A percentile compares a stretch with the other conserved stretches of the same genome.
These are phyloP conservation scores for Kodamaea neixiangensis DNA, from an alignment of 805 yeast species.

Conservation along the genomic window DNA sequence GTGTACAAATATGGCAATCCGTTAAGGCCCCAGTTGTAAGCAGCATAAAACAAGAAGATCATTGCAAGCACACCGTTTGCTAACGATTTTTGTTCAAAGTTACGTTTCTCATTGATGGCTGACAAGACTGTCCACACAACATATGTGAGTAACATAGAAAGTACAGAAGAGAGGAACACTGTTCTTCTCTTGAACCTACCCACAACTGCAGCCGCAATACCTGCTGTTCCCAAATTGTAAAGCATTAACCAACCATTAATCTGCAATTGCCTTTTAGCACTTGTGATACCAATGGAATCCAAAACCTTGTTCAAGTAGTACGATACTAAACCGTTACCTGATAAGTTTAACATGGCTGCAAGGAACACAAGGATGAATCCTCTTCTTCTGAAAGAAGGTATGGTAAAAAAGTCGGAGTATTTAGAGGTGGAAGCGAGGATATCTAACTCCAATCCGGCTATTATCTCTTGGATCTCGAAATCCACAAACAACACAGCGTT, in stretches of 20 bases:
- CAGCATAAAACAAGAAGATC: constrained; percentile 24
- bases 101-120: constrained; percentile 21
- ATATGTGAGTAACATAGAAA: constrained; percentile 27
- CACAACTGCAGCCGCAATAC: constrained; percentile 20
- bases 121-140: constrained; percentile 29
- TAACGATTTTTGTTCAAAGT: constrained; percentile 16
- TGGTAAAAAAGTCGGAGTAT: constrained; percentile 40
- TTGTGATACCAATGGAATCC: constrained; percentile 53
- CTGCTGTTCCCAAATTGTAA: constrained; percentile 42
- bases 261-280: constrained; percentile 44
- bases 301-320: constrained; percentile 54
- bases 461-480: constrained; percentile 25
- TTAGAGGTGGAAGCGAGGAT: constrained; percentile 28
- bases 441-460: constrained; percentile 38
- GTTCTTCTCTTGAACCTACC: constrained; percentile 35
- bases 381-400: constrained; percentile 45
- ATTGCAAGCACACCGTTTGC: constrained; percentile 26
- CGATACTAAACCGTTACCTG: constrained; percentile 55
- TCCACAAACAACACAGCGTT: constrained; percentile 18
- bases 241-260: constrained; percentile 54
- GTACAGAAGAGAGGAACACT: constrained; percentile 33
- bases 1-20: constrained; percentile 9
- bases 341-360: constrained; percentile 43
- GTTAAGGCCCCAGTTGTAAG: constrained; percentile 20
- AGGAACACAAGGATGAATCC: constrained; percentile 32